Evolutionary conservation across 2,329 filamentous ascomycete species (phyloP).

Genomic region (Diaporthe vexans): DNA sequence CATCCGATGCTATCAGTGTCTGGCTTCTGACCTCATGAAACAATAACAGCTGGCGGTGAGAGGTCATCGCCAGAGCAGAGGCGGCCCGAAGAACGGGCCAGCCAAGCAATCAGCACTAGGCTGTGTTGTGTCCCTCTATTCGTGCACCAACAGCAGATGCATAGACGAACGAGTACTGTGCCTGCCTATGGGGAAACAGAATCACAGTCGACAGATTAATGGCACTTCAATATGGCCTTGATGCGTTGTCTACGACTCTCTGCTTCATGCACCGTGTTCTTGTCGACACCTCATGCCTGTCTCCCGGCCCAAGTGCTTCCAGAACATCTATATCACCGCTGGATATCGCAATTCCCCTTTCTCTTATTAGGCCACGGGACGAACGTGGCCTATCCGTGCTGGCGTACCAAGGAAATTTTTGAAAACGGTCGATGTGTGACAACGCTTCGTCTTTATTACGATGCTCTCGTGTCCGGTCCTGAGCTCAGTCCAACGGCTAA

Average conservation of each 20-base stretch:
- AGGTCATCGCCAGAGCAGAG: not conserved
- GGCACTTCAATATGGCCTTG: not conserved
- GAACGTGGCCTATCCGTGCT: slow-evolving; percentile 17
- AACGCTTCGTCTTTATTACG: not conserved
- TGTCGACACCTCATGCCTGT: slow-evolving; percentile 33
- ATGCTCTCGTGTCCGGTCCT: not conserved
- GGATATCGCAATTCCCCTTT: not conserved
- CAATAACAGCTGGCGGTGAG: slow-evolving; percentile 31
- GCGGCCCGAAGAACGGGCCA: slow-evolving; percentile 24
- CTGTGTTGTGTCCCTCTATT: not conserved
- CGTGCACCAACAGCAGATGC: not conserved
- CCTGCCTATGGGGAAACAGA: not conserved
- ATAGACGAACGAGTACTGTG: not conserved
- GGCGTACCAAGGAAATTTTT: not conserved
- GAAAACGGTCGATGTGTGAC: not conserved
- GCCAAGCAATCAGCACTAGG: slow-evolving; percentile 21
- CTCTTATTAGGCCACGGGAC: not conserved
- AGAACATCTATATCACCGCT: slow-evolving; percentile 16
- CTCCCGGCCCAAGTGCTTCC: not conserved
- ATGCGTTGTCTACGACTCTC: slow-evolving; percentile 10
- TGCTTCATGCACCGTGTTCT: slow-evolving; percentile 3
- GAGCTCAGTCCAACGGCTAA: slow-evolving; percentile 22
- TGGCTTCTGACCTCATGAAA: slow-evolving; percentile 26
- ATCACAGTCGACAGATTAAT: not conserved
- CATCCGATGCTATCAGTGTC: not conserved